Evolutionary conservation across 83 land plant species (phyloP).

Genomic region (Diphasiastrum complanatum): DNA sequence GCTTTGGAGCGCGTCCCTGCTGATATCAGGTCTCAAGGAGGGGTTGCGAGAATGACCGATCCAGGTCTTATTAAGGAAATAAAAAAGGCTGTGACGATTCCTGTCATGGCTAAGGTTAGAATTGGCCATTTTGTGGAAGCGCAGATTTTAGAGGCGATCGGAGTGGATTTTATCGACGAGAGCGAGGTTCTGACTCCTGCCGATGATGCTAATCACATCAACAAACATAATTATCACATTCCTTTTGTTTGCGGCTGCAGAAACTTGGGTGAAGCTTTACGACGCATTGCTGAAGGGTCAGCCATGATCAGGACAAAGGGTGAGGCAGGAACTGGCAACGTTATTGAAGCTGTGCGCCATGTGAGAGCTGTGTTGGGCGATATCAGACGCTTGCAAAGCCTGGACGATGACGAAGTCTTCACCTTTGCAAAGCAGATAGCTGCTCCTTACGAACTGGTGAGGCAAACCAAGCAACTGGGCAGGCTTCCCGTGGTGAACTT

Average conservation of each 20-base stretch:
- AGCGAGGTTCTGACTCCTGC: not conserved
- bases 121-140: not conserved
- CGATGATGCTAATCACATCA: not conserved
- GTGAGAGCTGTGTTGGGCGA: not conserved
- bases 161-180: not conserved
- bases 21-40: slow-evolving; percentile 41
- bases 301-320: slow-evolving; percentile 1
- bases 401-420: not conserved
- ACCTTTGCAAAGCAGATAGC: not conserved
- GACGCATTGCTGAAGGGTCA: not conserved
- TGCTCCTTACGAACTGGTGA: slow-evolving; percentile 15
- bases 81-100: not conserved
- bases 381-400: not conserved
- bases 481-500: slow-evolving; percentile 9
- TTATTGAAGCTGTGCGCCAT: not conserved
- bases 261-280: not conserved
- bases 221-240: not conserved
- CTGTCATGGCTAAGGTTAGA: not conserved
- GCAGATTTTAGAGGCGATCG: not conserved
- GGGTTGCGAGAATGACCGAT: slow-evolving; percentile 52
- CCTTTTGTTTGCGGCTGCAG: not conserved
- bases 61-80: slow-evolving; percentile 56
- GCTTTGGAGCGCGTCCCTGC: slow-evolving; percentile 50
- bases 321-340: not conserved
- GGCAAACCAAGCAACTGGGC: slow-evolving; percentile 19